phyloP scores from a whole-genome alignment of 805 yeast genomes.

The Ogataea trehaloabstinens region DNA sequence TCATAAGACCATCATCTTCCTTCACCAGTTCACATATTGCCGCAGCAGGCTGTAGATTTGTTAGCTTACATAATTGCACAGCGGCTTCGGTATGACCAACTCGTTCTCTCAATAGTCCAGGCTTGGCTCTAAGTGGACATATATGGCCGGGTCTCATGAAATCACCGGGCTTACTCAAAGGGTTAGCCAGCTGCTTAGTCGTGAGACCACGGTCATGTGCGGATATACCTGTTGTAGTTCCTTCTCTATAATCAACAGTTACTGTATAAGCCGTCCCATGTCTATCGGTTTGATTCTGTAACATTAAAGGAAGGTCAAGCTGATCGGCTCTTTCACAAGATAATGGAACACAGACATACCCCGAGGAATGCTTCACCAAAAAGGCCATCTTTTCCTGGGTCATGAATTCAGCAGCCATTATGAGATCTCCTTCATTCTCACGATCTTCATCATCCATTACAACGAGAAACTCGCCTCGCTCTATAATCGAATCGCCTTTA shows the following conservation, averaged over 20 bases:
- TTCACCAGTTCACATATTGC: conserved; percentile 92
- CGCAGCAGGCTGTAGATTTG: conserved; percentile 81
- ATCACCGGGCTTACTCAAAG: conserved; percentile 53
- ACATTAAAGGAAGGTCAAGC: conserved; percentile 78
- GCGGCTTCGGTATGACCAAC: conserved; percentile 98
- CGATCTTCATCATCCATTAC: conserved; percentile 98
- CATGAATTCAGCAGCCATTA: conserved; percentile 81
- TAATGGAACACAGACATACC: conserved; percentile 92
- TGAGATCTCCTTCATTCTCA: conserved; percentile 96
- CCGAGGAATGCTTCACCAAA: conserved; percentile 80
- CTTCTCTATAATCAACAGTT: conserved; percentile 80
- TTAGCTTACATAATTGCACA: conserved; percentile 76
- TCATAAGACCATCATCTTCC: conserved; percentile 93
- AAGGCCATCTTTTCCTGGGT: conserved; percentile 92
- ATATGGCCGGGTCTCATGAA: conserved; percentile 93
- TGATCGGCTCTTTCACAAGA: conserved; percentile 74
- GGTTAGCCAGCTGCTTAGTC: conserved; percentile 64
- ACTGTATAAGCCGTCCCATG: conserved; percentile 97
- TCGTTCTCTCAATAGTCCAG: conserved; percentile 77
- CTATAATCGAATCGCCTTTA: conserved; percentile 18
- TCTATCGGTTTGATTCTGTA: conserved; percentile 63
- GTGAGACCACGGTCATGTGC: conserved; percentile 93
- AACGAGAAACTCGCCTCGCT: conserved; percentile 77
- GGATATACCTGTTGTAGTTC: conserved; percentile 95
- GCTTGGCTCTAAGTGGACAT: conserved; percentile 86